Evolutionary conservation across 768 basidiomycete species (phyloP), one percentile per base, ranked within the genome.

Genomic region (Leccinum olivaceopallidum): DNA sequence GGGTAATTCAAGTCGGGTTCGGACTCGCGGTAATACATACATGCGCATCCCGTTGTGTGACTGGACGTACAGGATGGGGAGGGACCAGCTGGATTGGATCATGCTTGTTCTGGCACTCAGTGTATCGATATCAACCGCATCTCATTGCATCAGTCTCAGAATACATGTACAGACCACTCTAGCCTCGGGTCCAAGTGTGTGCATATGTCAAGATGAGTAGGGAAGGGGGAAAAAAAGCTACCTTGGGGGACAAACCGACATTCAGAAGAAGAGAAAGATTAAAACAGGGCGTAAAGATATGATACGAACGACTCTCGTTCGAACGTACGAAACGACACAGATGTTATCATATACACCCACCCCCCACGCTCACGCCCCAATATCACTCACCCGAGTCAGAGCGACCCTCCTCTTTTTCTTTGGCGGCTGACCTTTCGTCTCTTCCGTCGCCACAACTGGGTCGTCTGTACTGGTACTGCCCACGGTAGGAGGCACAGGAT

Each of bases 321-420:
- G 50, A 22, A 52, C 18, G 52, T 34, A 60, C 10, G 55, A 61
- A 57, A 59, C 60, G 30, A 47, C 42, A 56, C 12, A n/a, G 34
- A 58, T 51, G 57, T 53, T 56, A 49, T 30, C 55, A 48, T 20
- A 49, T 55, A 22, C 26, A 34, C 30, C 48, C 30, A 30, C 30
- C 16, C 37, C 30, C 44, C 18, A 49, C 1, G 32, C 56, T 72
- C 49, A 77, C 49, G 68, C 59, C 49, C 58, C 76, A 55, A 86
- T 63, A 73, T 89, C 89, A 22, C 85, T 83, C 3, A 92, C 82
- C 20, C 81, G 80, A 12, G 87, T 92, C 66, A 93, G 78, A 37
- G 84, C 89, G n/a, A 92, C 85, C 24, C 92, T 81, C 58, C 92
- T 81, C 74, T 92, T 94, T 76, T 94, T 94, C 82, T 91, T 94